Conservation (phyloP, 208 protist species). For the Kentomonas sorsogonicus region DNA sequence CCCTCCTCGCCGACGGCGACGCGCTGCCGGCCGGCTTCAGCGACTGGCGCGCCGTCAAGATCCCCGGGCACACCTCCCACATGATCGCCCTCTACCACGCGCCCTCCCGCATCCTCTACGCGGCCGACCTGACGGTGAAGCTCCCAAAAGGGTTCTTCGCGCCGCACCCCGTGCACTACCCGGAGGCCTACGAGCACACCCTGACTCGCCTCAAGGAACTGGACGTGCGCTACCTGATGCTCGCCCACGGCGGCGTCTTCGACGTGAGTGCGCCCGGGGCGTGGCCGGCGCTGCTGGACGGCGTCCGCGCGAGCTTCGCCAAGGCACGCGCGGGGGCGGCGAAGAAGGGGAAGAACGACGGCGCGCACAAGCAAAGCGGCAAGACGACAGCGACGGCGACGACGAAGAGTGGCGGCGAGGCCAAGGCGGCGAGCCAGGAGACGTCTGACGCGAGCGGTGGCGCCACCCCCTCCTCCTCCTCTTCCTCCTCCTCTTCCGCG, state of each 20-base stretch:
- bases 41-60: slow-evolving; percentile 37
- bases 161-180: slow-evolving; percentile 28
- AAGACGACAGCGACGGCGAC: no score
- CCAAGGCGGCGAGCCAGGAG: no score
- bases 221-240: slow-evolving; percentile 24
- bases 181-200: slow-evolving; percentile 30
- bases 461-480: no score
- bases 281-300: slow-evolving; percentile 34
- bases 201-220: slow-evolving; percentile 28
- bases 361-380: not conserved
- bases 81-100: slow-evolving; percentile 49
- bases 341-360: no score
- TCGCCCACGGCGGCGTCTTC: slow-evolving; percentile 41
- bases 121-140: slow-evolving; percentile 31
- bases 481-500: no score
- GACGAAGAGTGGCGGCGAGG: no score
- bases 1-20: slow-evolving; percentile 18
- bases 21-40: slow-evolving; percentile 36
- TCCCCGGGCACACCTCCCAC: slow-evolving; percentile 49
- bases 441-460: no score
- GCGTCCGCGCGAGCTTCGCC: no score
- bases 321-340: no score
- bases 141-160: slow-evolving; percentile 31
- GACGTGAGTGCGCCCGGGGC: slow-evolving; percentile 29
- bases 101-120: slow-evolving; percentile 35